Conservation (phyloP, 768 basidiomycete genomes). For the Pleurotus eryngii region DNA sequence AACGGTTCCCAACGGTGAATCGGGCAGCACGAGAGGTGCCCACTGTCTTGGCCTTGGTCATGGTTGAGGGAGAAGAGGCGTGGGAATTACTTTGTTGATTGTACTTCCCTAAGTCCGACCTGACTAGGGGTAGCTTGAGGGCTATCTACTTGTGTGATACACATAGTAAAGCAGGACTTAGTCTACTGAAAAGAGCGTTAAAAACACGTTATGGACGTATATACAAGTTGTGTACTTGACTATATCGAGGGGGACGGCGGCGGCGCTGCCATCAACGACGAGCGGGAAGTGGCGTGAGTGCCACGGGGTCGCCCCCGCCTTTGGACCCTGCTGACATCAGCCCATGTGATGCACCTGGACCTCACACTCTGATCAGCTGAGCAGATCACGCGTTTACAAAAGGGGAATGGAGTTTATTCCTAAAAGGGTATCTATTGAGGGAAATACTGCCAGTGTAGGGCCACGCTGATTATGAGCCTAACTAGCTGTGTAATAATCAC, state of each 20-base stretch:
- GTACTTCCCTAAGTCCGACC: too few relatives aligned
- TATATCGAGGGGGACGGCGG: background rate
- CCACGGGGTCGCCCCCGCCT: background rate
- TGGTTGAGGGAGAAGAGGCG: too few relatives aligned
- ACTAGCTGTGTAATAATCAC: background rate
- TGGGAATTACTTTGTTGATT: too few relatives aligned
- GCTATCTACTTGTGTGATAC: too few relatives aligned
- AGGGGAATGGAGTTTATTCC: background rate
- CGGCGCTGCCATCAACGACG: background rate
- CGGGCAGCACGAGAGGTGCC: too few relatives aligned
- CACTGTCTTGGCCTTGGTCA: too few relatives aligned
- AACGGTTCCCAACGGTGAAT: too few relatives aligned
- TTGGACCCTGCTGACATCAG: background rate
- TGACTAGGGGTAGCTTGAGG: too few relatives aligned
- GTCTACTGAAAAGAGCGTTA: too few relatives aligned
- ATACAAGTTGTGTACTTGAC: too few relatives aligned
- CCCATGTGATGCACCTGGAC: background rate
- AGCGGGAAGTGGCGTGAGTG: background rate
- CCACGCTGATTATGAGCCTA: constrained; percentile 1
- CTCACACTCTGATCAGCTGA: background rate
- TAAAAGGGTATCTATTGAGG: background rate
- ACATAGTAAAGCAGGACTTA: too few relatives aligned
- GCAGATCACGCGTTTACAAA: background rate
- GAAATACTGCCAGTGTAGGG: constrained; percentile 5
- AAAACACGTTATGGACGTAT: too few relatives aligned